Conservation (phyloP, 129 eudicot genomes). For the Apium graveolens region DNA sequence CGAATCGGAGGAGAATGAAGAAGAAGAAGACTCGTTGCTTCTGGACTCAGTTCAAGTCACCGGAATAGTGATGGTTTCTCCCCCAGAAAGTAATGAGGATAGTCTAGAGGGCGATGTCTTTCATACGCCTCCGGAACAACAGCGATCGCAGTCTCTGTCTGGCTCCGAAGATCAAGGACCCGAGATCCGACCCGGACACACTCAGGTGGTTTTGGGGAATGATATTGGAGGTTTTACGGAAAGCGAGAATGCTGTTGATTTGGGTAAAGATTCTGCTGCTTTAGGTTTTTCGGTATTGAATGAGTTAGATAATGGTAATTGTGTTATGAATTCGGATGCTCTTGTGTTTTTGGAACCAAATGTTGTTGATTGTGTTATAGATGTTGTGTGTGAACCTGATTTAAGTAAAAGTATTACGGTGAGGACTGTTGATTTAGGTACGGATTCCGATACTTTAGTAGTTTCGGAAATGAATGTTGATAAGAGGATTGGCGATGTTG, state of each 20-base stretch:
- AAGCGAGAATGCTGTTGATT: background rate
- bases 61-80: conserved; percentile 1
- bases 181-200: too few species aligned
- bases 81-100: background rate
- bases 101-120: background rate
- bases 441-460: background rate
- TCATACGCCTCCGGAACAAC: conserved; percentile 5
- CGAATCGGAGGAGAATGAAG: too few species aligned
- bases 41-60: background rate
- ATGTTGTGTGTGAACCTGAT: background rate
- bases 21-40: background rate
- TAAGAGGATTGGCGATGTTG: background rate
- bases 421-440: background rate
- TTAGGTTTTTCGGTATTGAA: too few species aligned
- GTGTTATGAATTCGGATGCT: background rate
- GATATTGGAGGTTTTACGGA: too few species aligned
- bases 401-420: background rate
- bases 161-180: background rate
- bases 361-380: background rate
- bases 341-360: background rate
- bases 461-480: background rate
- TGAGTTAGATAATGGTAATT: too few species aligned
- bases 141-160: background rate
- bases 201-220: too few species aligned
- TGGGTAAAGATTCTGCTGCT: background rate